Conservation (phyloP, 768 basidiomycete species). For the Leccinum incarnatum region DNA sequence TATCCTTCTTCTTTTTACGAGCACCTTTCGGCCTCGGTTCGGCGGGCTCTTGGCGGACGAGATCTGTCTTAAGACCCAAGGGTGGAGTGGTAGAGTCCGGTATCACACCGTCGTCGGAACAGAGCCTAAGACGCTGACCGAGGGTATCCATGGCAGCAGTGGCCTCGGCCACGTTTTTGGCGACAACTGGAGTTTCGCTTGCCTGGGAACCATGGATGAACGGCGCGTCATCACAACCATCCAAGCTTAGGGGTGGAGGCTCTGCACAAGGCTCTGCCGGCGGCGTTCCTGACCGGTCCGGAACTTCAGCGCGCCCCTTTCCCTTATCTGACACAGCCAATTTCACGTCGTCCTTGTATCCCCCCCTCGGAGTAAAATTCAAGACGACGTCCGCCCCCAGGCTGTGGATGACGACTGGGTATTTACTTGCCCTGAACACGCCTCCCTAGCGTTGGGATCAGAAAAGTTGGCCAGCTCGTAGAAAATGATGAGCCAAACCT, state of each 20-base stretch:
- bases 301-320: slow-evolving; percentile 8
- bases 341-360: slow-evolving; percentile 15
- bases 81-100: background rate
- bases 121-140: background rate
- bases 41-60: background rate
- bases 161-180: background rate
- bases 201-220: background rate
- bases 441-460: slow-evolving; percentile 20
- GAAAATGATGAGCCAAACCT: too few relatives aligned
- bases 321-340: slow-evolving; percentile 8
- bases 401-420: slow-evolving; percentile 23
- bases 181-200: background rate
- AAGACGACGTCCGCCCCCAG: slow-evolving; percentile 25
- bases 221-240: background rate
- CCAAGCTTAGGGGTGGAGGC: background rate
- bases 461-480: too few relatives aligned
- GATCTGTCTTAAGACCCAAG: background rate
- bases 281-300: slow-evolving; percentile 7
- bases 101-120: background rate
- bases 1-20: slow-evolving; percentile 19
- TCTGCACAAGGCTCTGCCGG: background rate
- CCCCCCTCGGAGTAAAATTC: slow-evolving; percentile 23
- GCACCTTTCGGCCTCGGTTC: background rate
- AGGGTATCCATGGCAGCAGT: slow-evolving; percentile 10
- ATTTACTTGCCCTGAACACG: slow-evolving; percentile 22